These are phyloP conservation scores for Tricholoma sp. DNA, from an alignment of 768 basidiomycete genomes.

Conservation along the genomic window DNA sequence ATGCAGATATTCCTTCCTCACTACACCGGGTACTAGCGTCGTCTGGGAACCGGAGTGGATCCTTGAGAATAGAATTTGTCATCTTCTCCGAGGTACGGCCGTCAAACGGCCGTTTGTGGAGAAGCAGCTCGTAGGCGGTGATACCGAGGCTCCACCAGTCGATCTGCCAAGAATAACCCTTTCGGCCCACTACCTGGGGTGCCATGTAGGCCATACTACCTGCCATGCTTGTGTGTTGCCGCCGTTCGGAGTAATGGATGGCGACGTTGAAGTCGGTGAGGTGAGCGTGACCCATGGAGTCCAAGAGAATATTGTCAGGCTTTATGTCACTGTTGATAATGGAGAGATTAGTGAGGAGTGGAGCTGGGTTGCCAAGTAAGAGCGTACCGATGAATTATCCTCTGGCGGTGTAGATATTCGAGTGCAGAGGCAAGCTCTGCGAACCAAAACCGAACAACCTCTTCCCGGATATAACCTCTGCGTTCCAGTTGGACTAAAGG, in stretches of 20 bases:
- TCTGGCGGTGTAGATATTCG: constrained; percentile 84
- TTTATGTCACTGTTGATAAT: constrained; percentile 77
- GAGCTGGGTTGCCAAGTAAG: not conserved
- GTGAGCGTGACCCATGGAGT: constrained; percentile 91
- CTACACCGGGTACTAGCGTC: constrained; percentile 58
- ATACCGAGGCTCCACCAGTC: constrained; percentile 98
- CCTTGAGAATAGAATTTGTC: constrained; percentile 80
- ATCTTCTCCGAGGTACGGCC: constrained; percentile 87
- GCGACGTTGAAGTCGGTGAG: constrained; percentile 99
- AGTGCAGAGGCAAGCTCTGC: constrained; percentile 83
- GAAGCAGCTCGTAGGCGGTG: constrained; percentile 86
- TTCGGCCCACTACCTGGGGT: constrained; percentile 87
- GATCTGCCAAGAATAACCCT: constrained; percentile 88
- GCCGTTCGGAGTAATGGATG: constrained; percentile 90
- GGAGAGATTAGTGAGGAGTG: constrained; percentile 6
- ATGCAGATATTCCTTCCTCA: constrained; percentile 55
- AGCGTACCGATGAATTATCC: constrained; percentile 89
- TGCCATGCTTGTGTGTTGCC: constrained; percentile 88
- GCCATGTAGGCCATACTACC: constrained; percentile 99
- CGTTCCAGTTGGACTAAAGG: constrained; percentile 79
- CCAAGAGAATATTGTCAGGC: constrained; percentile 95
- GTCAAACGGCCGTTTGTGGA: constrained; percentile 80
- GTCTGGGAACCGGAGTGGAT: constrained; percentile 74
- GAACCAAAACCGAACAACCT: constrained; percentile 79
- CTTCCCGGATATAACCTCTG: constrained; percentile 58